Percentiles rank a stretch among this genome's conserved stretches.
Evolutionary conservation across 129 eudicot genomes (phyloP).

Genomic region (Centaurea solstitialis): DNA sequence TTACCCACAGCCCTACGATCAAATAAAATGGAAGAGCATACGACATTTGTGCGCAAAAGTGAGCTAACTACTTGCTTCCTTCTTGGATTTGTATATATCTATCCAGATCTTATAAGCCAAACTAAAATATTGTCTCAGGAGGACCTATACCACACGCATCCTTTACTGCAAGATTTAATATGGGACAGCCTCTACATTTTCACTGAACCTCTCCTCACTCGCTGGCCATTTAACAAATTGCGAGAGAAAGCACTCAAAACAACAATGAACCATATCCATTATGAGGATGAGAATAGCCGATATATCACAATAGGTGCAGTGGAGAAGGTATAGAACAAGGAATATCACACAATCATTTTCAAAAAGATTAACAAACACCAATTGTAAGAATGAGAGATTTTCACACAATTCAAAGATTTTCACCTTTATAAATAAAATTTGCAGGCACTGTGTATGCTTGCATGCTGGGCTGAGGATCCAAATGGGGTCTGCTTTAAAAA

Average conservation of each 20-base stretch:
- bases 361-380: background rate
- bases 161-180: constrained; percentile 64
- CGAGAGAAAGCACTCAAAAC: constrained; percentile 52
- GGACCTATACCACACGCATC: constrained; percentile 73
- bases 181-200: constrained; percentile 61
- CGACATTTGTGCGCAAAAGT: constrained; percentile 65
- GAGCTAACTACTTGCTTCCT: background rate
- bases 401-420: background rate
- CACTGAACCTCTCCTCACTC: constrained; percentile 62
- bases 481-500: constrained; percentile 13
- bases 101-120: background rate
- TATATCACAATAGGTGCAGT: constrained; percentile 65
- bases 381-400: background rate
- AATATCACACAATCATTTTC: background rate
- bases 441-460: constrained; percentile 64
- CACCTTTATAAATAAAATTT: background rate
- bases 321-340: constrained; percentile 38
- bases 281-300: constrained; percentile 67
- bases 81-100: background rate
- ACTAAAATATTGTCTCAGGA: constrained; percentile 40
- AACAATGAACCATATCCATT: constrained; percentile 68
- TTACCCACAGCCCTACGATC: constrained; percentile 43
- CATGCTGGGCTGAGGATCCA: constrained; percentile 84
- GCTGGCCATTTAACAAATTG: constrained; percentile 69
- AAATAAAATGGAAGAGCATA: constrained; percentile 49